Evolutionary conservation across 331 rosid genomes (phyloP).

Genomic region (Quercus lobata): DNA sequence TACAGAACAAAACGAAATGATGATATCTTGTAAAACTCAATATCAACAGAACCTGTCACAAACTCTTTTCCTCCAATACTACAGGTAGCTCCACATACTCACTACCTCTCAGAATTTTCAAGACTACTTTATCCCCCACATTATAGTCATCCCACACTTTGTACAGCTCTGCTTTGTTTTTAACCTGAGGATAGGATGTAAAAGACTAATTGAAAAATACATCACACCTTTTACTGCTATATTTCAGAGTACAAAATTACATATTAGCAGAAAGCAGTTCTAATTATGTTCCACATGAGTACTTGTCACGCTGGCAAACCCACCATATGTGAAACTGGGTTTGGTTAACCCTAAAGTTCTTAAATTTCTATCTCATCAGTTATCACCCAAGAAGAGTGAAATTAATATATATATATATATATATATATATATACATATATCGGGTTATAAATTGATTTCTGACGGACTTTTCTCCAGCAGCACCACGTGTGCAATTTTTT

Average conservation of each 20-base stretch:
- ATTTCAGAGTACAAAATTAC: not conserved
- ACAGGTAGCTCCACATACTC: conserved; percentile 65
- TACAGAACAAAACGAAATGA: not conserved
- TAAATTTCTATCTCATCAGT: not conserved
- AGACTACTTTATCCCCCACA: conserved; percentile 60
- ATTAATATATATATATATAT: no score
- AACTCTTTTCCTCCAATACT: conserved; percentile 63
- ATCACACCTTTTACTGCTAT: not conserved
- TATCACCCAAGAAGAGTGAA: not conserved
- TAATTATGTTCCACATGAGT: not conserved
- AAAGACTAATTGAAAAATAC: not conserved
- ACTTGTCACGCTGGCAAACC: not conserved
- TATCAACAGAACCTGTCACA: conserved; percentile 19
- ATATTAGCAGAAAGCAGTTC: not conserved
- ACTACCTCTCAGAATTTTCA: conserved; percentile 63
- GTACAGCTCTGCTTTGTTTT: conserved; percentile 76
- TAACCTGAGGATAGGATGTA: conserved; percentile 51
- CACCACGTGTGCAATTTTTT: not conserved
- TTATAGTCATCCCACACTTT: conserved; percentile 71
- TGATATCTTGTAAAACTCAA: not conserved
- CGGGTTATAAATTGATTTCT: not conserved
- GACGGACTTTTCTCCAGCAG: not conserved
- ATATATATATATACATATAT: no score
- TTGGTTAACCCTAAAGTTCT: not conserved
- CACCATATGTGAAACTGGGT: not conserved